Percentiles rank a stretch among this genome's conserved stretches.
phyloP scores from a whole-genome alignment of 2,329 filamentous ascomycete genomes.

The Zasmidium angulare region DNA sequence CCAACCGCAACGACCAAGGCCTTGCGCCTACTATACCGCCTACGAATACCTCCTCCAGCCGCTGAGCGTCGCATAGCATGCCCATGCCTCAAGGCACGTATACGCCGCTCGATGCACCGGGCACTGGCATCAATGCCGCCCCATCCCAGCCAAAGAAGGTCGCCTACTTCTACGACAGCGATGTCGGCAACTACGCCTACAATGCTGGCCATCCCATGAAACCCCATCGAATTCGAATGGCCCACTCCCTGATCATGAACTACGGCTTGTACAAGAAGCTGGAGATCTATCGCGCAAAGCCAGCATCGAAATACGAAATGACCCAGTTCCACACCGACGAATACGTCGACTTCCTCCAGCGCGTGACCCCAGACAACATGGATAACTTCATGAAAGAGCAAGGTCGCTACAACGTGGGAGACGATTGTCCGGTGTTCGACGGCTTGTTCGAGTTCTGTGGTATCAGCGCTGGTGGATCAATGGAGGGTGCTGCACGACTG shows the following conservation, averaged over 20 bases:
- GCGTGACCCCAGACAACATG: slow-evolving; percentile 98
- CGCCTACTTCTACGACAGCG: slow-evolving; percentile 97
- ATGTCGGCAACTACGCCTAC: slow-evolving; percentile 98
- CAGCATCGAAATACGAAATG: slow-evolving; percentile 67
- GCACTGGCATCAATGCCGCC: slow-evolving; percentile 49
- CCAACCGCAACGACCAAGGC: not conserved
- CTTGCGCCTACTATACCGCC: not conserved
- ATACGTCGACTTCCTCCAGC: slow-evolving; percentile 71
- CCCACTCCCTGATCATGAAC: slow-evolving; percentile 66
- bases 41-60: not conserved
- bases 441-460: slow-evolving; percentile 70
- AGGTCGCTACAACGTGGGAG: slow-evolving; percentile 70
- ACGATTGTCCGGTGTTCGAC: slow-evolving; percentile 65
- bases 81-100: slow-evolving; percentile 48
- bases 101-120: slow-evolving; percentile 53
- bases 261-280: slow-evolving; percentile 72
- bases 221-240: slow-evolving; percentile 67
- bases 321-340: slow-evolving; percentile 73
- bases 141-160: slow-evolving; percentile 71
- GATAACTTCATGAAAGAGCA: slow-evolving; percentile 89
- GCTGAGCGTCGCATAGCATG: not conserved
- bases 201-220: slow-evolving; percentile 72
- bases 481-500: slow-evolving; percentile 68
- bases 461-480: slow-evolving; percentile 67
- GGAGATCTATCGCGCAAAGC: slow-evolving; percentile 59